Evolutionary conservation across 2,329 filamentous ascomycete species (phyloP).

Genomic region (Botrytis elliptica): DNA sequence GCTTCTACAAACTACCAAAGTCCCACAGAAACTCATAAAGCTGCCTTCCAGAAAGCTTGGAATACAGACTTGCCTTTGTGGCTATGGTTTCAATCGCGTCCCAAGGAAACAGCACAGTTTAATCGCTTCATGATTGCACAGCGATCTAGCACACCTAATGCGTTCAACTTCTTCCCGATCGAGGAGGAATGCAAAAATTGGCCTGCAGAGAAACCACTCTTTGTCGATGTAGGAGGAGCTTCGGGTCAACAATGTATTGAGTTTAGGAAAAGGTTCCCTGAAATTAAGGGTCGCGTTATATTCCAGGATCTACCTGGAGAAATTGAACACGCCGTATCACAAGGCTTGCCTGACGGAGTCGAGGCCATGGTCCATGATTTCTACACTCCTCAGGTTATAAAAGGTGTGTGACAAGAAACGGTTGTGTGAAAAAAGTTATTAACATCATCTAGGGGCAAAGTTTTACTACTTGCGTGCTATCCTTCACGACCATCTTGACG

Average conservation of each 20-base stretch:
- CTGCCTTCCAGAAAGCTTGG: constrained; percentile 19
- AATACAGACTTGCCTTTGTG: constrained; percentile 19
- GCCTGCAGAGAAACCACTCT: constrained; percentile 28
- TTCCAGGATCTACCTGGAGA: constrained; percentile 42
- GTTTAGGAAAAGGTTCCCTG: neutral
- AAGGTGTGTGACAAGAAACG: neutral
- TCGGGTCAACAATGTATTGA: constrained; percentile 2
- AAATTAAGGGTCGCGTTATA: constrained; percentile 35
- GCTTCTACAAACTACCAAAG: neutral
- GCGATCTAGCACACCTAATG: neutral
- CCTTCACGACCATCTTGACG: constrained; percentile 44
- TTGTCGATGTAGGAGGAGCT: constrained; percentile 3
- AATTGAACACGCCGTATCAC: constrained; percentile 22
- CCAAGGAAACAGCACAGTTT: constrained; percentile 18
- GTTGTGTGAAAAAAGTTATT: no score
- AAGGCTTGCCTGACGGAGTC: constrained; percentile 37
- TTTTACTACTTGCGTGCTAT: constrained; percentile 43
- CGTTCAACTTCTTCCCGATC: constrained; percentile 14
- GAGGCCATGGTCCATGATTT: constrained; percentile 36
- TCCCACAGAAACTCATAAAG: neutral
- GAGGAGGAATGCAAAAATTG: constrained; percentile 27
- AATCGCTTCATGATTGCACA: constrained; percentile 22
- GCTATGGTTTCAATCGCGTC: constrained; percentile 14
- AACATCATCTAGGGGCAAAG: constrained; percentile 16
- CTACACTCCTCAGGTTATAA: constrained; percentile 36